Conservation (phyloP, 805 yeast species). For the Metschnikowia baotianmanensis region DNA sequence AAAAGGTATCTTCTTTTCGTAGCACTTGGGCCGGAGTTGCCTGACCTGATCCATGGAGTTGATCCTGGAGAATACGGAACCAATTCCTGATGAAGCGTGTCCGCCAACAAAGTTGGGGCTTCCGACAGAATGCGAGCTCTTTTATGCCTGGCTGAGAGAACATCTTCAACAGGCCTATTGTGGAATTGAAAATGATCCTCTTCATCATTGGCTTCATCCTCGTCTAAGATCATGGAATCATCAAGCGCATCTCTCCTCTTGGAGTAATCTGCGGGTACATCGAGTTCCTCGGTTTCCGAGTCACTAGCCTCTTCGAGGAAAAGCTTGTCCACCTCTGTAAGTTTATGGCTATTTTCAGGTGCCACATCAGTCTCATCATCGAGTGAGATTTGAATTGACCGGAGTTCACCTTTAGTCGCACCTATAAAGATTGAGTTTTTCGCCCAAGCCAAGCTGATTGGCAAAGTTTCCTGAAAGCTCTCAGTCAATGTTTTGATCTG, state of each 20-base stretch:
- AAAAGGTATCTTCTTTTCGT: slow-evolving; percentile 65
- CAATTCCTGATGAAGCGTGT: not conserved
- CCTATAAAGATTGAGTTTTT: slow-evolving; percentile 38
- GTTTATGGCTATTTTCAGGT: not conserved
- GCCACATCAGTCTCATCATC: slow-evolving; percentile 5
- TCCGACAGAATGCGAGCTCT: slow-evolving; percentile 8
- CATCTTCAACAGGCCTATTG: slow-evolving; percentile 16
- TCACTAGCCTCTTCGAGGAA: slow-evolving; percentile 20
- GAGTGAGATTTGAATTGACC: slow-evolving; percentile 22
- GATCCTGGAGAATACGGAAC: slow-evolving; percentile 82
- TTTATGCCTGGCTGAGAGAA: slow-evolving; percentile 13
- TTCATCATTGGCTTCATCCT: slow-evolving; percentile 29
- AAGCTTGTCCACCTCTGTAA: slow-evolving; percentile 14
- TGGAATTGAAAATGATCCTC: slow-evolving; percentile 9
- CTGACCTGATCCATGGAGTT: slow-evolving; percentile 64
- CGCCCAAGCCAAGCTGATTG: slow-evolving; percentile 31
- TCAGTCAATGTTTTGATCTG: slow-evolving; percentile 23
- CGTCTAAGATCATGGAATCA: slow-evolving; percentile 37
- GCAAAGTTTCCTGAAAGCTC: slow-evolving; percentile 27
- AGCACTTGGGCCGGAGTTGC: slow-evolving; percentile 29
- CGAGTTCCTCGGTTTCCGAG: slow-evolving; percentile 20
- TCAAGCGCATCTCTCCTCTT: slow-evolving; percentile 28
- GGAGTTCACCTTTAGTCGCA: slow-evolving; percentile 40
- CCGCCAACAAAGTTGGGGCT: not conserved
- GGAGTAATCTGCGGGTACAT: slow-evolving; percentile 24